phyloP scores from a whole-genome alignment of 106 monocot genomes.

The Alisma plantagoaquatica region DNA sequence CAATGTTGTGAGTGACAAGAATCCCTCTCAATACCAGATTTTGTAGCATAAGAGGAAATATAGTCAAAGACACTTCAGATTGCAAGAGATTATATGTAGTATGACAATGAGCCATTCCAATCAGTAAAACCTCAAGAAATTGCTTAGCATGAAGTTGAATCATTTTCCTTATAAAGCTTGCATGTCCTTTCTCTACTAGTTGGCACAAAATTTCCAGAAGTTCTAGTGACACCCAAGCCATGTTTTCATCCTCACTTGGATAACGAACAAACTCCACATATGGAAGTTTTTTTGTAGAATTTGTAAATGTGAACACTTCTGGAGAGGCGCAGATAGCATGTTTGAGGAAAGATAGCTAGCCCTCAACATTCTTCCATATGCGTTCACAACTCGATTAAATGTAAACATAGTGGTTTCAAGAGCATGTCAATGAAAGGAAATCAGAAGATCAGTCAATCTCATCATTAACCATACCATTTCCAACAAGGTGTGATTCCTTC shows the following conservation, averaged over 20 bases:
- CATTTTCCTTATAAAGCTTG: constrained; percentile 41
- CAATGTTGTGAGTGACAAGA: constrained; percentile 29
- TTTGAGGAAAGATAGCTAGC: constrained; percentile 86
- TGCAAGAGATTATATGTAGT: constrained; percentile 80
- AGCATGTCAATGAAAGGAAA: too few species aligned
- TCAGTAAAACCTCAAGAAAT: constrained; percentile 59
- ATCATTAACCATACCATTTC: too few species aligned
- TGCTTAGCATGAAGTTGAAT: constrained; percentile 58
- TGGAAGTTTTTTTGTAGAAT: constrained; percentile 61
- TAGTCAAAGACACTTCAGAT: constrained; percentile 50
- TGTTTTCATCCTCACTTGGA: constrained; percentile 45
- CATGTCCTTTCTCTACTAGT: constrained; percentile 84
- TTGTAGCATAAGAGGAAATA: constrained; percentile 55
- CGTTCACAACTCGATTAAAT: constrained; percentile 71
- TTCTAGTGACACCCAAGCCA: constrained; percentile 84
- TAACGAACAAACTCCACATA: constrained; percentile 28
- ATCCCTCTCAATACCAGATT: constrained; percentile 69
- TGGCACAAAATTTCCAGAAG: constrained; percentile 81
- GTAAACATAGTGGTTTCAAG: too few species aligned
- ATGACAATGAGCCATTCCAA: constrained; percentile 53
- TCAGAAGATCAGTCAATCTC: too few species aligned
- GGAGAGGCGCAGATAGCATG: constrained; percentile 54
- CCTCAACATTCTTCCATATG: constrained; percentile 87
- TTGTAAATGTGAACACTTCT: constrained; percentile 77
- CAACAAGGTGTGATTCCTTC: too few species aligned